Evolutionary conservation across 1,284 basidiomycete species (phyloP).

Genomic region (Retiboletus flavoniger): DNA sequence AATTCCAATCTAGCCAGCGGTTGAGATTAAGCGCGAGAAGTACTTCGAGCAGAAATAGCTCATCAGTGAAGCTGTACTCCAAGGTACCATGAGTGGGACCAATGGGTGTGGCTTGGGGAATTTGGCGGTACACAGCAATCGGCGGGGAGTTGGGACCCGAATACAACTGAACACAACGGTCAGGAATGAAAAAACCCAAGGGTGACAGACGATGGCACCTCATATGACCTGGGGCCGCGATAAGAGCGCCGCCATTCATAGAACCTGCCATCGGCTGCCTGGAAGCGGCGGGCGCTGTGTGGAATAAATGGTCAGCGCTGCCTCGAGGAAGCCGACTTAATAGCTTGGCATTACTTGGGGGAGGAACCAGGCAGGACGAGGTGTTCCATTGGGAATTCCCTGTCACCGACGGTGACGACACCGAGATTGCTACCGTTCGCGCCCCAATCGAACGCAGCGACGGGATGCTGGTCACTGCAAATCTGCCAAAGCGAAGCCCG

Average conservation of each 20-base stretch:
- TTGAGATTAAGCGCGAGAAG: constrained; percentile 68
- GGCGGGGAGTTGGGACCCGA: constrained; percentile 41
- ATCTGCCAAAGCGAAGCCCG: constrained; percentile 31
- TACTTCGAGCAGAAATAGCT: constrained; percentile 57
- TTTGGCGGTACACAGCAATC: constrained; percentile 59
- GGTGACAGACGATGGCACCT: constrained; percentile 41
- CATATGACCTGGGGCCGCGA: constrained; percentile 50
- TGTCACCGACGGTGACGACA: constrained; percentile 51
- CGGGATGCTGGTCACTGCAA: constrained; percentile 49
- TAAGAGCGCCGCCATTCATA: constrained; percentile 63
- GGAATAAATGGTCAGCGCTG: constrained; percentile 19
- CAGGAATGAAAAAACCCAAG: not conserved
- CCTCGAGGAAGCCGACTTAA: not conserved
- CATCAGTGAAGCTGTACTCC: constrained; percentile 60
- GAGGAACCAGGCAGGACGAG: constrained; percentile 54
- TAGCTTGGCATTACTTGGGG: constrained; percentile 40
- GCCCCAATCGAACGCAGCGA: constrained; percentile 64
- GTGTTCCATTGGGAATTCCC: constrained; percentile 59
- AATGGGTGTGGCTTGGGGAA: constrained; percentile 52
- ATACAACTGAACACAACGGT: constrained; percentile 41
- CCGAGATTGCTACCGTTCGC: constrained; percentile 55
- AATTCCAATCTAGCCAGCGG: constrained; percentile 65
- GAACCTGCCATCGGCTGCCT: constrained; percentile 48
- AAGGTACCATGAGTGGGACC: constrained; percentile 62
- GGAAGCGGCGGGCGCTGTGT: constrained; percentile 57